Evolutionary conservation across 2,329 filamentous ascomycete genomes (phyloP), one percentile per base, ranked within the genome.

Genomic region (Botrytis byssoidea): DNA sequence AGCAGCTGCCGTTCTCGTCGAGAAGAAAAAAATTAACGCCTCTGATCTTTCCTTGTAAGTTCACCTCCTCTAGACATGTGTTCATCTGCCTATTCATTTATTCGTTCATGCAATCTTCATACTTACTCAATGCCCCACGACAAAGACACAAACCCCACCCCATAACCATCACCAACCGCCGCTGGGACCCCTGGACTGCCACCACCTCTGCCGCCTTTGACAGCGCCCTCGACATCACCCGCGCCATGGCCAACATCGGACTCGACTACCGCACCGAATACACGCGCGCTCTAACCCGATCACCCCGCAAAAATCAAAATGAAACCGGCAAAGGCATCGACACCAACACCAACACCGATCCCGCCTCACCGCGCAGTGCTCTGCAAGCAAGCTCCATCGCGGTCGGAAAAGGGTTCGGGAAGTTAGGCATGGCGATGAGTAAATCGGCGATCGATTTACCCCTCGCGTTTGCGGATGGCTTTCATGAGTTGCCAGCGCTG

Each of bases 1-100:
- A 46, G 91, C 91, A 1, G 90, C 91, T 0, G 87, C 92, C 37
- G 83, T 91, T 4, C 82, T 92, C 4, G 87, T 91, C 10, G 85
- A 87, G 48, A 85, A 85, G 74, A 88, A 75, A n/a, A 65, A 74
- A 6, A 63, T 79, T 1, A 68, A 72, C 32, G 61, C 77, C 5
- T 32, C 20, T 12, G 60, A 76, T n/a, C 37, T 79, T 25, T 78
- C 77, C 57, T 63, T 78, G 77, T 79, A 74, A 71, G 77, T 70
- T 61, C 32, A 7, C 9, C 25, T 51, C 25, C 12, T n/a, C 40
- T 18, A 70, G 46, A 6, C 3, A 55, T 9, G 10, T 25, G 10
- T 48, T 10, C 35, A 32, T 42, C 16, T n/a, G 22, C 9, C 20
- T 9, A 22, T 46, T 46, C 20, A 22, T 46, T 7, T 4, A 48